These are phyloP conservation scores for Penstemon eatonii DNA, from an alignment of 257 asterid genomes.

Conservation along the genomic window DNA sequence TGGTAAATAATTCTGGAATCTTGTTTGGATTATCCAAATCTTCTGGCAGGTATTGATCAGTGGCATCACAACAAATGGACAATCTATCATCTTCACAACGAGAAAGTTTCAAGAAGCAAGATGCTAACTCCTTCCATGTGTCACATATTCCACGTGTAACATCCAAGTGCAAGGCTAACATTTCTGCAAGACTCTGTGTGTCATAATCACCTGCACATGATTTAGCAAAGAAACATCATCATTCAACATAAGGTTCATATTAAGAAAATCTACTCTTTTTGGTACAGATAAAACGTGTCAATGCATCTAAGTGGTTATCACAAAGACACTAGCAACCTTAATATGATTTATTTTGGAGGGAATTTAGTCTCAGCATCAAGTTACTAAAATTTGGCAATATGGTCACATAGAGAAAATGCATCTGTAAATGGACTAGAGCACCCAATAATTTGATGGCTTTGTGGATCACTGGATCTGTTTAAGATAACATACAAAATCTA, in stretches of 20 bases:
- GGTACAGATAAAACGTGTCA: not conserved
- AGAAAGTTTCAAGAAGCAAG: slow-evolving; percentile 62
- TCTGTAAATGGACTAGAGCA: not conserved
- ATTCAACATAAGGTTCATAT: slow-evolving; percentile 8
- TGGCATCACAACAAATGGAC: slow-evolving; percentile 48
- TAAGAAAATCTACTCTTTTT: not conserved
- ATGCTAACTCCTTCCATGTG: slow-evolving; percentile 74
- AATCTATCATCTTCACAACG: slow-evolving; percentile 61
- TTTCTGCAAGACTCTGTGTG: slow-evolving; percentile 61
- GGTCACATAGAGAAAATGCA: not conserved
- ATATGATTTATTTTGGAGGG: not conserved
- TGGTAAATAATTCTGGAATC: slow-evolving; percentile 57
- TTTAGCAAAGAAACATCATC: not conserved
- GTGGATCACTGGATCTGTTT: too few relatives aligned
- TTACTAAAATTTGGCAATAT: not conserved
- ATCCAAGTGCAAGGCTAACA: slow-evolving; percentile 83
- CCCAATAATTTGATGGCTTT: not conserved
- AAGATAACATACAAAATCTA: too few relatives aligned
- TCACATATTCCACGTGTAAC: slow-evolving; percentile 53
- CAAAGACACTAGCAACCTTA: not conserved
- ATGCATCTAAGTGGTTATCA: not conserved
- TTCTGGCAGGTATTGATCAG: slow-evolving; percentile 28
- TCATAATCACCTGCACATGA: slow-evolving; percentile 56
- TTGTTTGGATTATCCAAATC: slow-evolving; percentile 31
- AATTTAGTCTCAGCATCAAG: not conserved